Percentiles rank a stretch among this genome's conserved stretches.
Conservation (phyloP, 108 stramenopile species). For the Parmales sp. region DNA sequence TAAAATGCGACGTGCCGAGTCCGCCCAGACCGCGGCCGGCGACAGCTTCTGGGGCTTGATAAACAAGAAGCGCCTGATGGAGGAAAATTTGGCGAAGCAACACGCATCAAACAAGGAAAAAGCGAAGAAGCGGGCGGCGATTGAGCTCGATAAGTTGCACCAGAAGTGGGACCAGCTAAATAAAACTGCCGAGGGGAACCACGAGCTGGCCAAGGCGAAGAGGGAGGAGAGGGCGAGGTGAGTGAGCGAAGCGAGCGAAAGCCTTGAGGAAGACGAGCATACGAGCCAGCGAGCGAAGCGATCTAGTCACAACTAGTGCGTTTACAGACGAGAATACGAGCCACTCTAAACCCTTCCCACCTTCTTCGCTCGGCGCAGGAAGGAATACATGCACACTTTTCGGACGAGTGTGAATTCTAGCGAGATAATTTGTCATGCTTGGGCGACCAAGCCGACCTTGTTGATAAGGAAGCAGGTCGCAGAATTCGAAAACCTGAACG, state of each 20-base stretch:
- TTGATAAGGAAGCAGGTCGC: not conserved
- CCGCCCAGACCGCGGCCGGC: not conserved
- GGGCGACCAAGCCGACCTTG: not conserved
- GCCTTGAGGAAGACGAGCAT: too few species aligned
- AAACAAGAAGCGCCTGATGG: not conserved
- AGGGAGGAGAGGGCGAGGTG: slow-evolving; percentile 4
- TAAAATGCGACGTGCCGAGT: too few species aligned
- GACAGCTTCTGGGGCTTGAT: slow-evolving; percentile 3
- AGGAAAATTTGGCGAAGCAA: not conserved
- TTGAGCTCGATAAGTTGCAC: not conserved
- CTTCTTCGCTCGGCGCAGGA: too few species aligned
- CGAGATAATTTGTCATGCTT: not conserved
- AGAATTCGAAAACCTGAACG: too few species aligned
- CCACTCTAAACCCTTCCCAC: too few species aligned
- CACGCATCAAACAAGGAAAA: not conserved
- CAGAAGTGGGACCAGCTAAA: slow-evolving; percentile 5
- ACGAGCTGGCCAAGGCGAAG: not conserved
- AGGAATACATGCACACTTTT: not conserved
- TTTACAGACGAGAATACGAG: too few species aligned
- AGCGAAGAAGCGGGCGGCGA: not conserved
- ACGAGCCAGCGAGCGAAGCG: too few species aligned
- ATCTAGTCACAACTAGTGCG: too few species aligned
- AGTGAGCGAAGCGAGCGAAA: too few species aligned
- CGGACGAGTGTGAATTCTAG: not conserved
- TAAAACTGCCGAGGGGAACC: not conserved